phyloP scores from a whole-genome alignment of 805 yeast species.

The Candida quercuum region DNA sequence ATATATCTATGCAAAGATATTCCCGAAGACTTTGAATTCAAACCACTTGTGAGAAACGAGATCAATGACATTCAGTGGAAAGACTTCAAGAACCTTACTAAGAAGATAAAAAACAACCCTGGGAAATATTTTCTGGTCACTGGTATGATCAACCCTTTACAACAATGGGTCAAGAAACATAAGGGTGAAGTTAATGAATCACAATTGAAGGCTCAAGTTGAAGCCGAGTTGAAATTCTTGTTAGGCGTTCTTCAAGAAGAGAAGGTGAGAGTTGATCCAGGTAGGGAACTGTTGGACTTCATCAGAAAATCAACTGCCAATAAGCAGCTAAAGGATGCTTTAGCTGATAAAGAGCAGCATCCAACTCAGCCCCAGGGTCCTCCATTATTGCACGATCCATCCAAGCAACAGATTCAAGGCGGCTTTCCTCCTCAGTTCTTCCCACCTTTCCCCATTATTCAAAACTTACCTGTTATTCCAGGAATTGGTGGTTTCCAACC shows the following conservation, averaged over 20 bases:
- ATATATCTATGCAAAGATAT: constrained; percentile 74
- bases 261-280: constrained; percentile 49
- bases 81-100: constrained; percentile 40
- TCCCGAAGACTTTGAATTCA: constrained; percentile 69
- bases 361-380: constrained; percentile 4
- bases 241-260: constrained; percentile 48
- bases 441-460: constrained; percentile 7
- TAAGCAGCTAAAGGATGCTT: no score
- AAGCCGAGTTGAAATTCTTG: constrained; percentile 55
- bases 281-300: constrained; percentile 68
- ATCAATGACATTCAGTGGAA: constrained; percentile 81
- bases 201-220: constrained; percentile 58
- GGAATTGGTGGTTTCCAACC: constrained; percentile 16
- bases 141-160: constrained; percentile 36
- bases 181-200: constrained; percentile 47
- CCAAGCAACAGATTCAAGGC: constrained; percentile 2
- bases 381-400: not conserved
- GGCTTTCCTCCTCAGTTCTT: constrained; percentile 2
- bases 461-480: constrained; percentile 11
- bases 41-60: constrained; percentile 83
- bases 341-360: constrained; percentile 12
- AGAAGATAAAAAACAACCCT: constrained; percentile 24
- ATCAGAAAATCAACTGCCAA: constrained; percentile 42
- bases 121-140: constrained; percentile 32
- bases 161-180: constrained; percentile 49